Conservation (phyloP, 371 early-diverging fungal species). For the Mortierella sp. region DNA sequence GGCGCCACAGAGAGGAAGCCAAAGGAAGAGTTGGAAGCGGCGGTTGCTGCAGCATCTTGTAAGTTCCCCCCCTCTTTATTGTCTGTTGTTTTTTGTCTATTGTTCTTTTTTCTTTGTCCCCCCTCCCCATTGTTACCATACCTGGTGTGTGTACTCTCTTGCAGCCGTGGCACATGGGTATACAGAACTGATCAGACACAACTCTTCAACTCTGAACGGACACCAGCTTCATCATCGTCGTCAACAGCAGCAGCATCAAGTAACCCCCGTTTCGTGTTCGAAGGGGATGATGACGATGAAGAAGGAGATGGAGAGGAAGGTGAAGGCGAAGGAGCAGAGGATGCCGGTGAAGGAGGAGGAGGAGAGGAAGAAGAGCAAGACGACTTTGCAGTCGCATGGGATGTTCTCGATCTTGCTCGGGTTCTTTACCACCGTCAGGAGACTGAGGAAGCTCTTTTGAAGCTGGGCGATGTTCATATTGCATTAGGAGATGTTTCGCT, state of each 20-base stretch:
- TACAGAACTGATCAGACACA: not conserved
- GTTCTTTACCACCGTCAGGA: slow-evolving; percentile 77
- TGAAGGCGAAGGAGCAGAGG: slow-evolving; percentile 59
- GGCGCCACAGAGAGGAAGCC: too few relatives aligned
- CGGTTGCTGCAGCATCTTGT: too few relatives aligned
- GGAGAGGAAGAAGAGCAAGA: slow-evolving; percentile 66
- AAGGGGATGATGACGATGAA: slow-evolving; percentile 61
- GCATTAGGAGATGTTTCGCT: slow-evolving; percentile 86
- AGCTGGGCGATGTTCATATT: slow-evolving; percentile 77
- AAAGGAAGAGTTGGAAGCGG: too few relatives aligned
- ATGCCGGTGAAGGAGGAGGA: slow-evolving; percentile 40
- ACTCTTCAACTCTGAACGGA: too few relatives aligned
- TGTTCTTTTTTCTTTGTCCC: not conserved
- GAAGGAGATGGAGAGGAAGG: slow-evolving; percentile 56
- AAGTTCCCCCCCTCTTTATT: not conserved
- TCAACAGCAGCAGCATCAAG: slow-evolving; percentile 39
- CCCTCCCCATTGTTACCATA: too few relatives aligned
- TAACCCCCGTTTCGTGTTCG: slow-evolving; percentile 60
- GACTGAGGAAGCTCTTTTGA: slow-evolving; percentile 68
- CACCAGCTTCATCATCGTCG: slow-evolving; percentile 6
- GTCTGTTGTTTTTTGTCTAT: not conserved
- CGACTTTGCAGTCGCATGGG: slow-evolving; percentile 91
- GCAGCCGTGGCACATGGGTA: too few relatives aligned
- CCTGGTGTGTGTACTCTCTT: too few relatives aligned
- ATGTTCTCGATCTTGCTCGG: slow-evolving; percentile 86